Conservation (phyloP, 805 yeast genomes). For the Candida ficus region DNA sequence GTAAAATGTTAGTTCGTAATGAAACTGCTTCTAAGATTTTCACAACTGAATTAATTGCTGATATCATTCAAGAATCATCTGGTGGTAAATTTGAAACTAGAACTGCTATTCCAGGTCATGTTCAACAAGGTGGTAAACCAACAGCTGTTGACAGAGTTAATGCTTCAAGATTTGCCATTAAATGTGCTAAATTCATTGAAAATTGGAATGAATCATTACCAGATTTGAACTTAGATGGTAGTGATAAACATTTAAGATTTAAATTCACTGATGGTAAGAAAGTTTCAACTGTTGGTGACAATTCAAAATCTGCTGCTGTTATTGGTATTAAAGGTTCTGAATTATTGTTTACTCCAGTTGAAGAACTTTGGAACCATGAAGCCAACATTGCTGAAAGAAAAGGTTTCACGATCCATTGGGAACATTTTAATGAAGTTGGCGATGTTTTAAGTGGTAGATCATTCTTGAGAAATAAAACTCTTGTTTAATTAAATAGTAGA, state of each 20-base stretch:
- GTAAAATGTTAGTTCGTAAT: conserved; percentile 79
- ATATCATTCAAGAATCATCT: conserved; percentile 77
- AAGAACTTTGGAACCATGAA: conserved; percentile 51
- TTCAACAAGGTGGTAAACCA: conserved; percentile 96
- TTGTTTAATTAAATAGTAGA: background rate
- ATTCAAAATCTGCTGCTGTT: conserved; percentile 42
- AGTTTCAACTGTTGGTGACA: conserved; percentile 38
- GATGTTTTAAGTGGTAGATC: conserved; percentile 72
- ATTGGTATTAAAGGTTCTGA: conserved; percentile 68
- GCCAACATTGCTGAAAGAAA: conserved; percentile 60
- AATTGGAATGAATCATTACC: conserved; percentile 39
- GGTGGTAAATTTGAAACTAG: conserved; percentile 78
- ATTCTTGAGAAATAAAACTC: conserved; percentile 37
- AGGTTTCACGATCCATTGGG: conserved; percentile 69
- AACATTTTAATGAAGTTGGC: conserved; percentile 47
- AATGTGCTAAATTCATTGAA: conserved; percentile 86
- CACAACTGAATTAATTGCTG: conserved; percentile 76
- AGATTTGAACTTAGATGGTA: conserved; percentile 24
- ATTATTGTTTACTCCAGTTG: conserved; percentile 52
- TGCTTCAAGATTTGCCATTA: conserved; percentile 86
- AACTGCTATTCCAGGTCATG: conserved; percentile 96
- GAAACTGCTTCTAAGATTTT: conserved; percentile 80
- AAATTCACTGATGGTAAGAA: conserved; percentile 45
- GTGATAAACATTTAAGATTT: conserved; percentile 47
- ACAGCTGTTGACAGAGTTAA: conserved; percentile 90